Evolutionary conservation across 306 rosid species (phyloP).

Genomic region (Lagenaria siceraria): DNA sequence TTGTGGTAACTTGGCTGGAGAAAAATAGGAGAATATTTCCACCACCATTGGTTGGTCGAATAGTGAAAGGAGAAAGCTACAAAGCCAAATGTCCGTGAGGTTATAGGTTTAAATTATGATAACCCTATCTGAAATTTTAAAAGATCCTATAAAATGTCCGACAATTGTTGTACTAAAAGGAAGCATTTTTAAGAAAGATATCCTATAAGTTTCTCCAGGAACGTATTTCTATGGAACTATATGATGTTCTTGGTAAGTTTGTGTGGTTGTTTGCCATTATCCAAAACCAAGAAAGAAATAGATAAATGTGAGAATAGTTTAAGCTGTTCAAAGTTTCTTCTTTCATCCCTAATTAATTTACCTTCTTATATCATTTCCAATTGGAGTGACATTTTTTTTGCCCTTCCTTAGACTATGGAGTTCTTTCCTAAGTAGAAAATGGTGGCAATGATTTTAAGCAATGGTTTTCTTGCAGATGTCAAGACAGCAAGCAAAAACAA

Average conservation of each 20-base stretch:
- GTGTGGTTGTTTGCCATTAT: neutral
- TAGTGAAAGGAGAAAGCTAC: neutral
- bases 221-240: neutral
- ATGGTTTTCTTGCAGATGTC: slow-evolving; percentile 51
- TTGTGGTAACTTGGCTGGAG: neutral
- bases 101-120: neutral
- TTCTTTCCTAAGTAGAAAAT: neutral
- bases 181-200: neutral
- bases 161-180: no score
- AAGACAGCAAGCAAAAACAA: slow-evolving; percentile 78
- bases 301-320: neutral
- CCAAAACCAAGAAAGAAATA: neutral
- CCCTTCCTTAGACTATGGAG: neutral
- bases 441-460: slow-evolving; percentile 7
- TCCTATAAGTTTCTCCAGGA: neutral
- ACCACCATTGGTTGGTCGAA: neutral
- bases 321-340: neutral
- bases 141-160: neutral
- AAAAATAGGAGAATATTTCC: neutral
- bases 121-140: neutral
- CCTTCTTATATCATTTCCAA: neutral
- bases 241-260: neutral
- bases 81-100: neutral
- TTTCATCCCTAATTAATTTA: neutral
- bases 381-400: neutral